phyloP scores from a whole-genome alignment of 345 rosid genomes.

The Pugionium dolabratum region DNA sequence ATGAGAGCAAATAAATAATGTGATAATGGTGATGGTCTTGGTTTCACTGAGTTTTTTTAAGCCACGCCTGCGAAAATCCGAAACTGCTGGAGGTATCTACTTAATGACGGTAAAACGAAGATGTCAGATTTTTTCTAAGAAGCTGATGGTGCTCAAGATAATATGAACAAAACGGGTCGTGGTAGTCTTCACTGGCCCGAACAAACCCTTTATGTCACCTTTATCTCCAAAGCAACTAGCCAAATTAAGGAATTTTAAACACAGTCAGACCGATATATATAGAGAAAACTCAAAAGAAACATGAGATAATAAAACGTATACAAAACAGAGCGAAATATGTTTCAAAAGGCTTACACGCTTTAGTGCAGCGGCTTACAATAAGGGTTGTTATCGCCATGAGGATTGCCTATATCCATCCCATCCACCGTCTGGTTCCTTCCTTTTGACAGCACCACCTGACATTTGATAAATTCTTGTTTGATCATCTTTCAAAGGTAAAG shows the following conservation, averaged over 20 bases:
- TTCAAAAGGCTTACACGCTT: constrained; percentile 32
- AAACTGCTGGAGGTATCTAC: constrained; percentile 38
- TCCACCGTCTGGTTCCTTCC: constrained; percentile 91
- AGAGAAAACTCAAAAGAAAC: neutral
- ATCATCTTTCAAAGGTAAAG: constrained; percentile 63
- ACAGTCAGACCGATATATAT: neutral
- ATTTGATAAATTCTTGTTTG: constrained; percentile 73
- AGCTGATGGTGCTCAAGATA: constrained; percentile 13
- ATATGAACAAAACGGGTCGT: constrained; percentile 26
- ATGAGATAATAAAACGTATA: neutral
- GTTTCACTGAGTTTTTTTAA: constrained; percentile 28
- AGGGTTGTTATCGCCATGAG: constrained; percentile 69
- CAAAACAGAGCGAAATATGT: neutral
- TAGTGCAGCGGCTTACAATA: neutral
- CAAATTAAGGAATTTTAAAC: neutral
- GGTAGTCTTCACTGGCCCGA: constrained; percentile 19
- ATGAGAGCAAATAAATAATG: constrained; percentile 38
- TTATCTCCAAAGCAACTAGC: constrained; percentile 28
- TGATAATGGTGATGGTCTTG: constrained; percentile 34
- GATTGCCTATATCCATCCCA: constrained; percentile 84
- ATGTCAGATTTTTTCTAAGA: constrained; percentile 37
- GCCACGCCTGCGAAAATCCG: constrained; percentile 26
- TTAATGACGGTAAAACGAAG: constrained; percentile 27
- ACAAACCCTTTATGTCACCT: constrained; percentile 12
- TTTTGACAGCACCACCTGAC: constrained; percentile 59